Evolutionary conservation across 148 eudicot species (phyloP), one percentile per base, ranked within the genome.

Genomic region (Nyssa sinensis): DNA sequence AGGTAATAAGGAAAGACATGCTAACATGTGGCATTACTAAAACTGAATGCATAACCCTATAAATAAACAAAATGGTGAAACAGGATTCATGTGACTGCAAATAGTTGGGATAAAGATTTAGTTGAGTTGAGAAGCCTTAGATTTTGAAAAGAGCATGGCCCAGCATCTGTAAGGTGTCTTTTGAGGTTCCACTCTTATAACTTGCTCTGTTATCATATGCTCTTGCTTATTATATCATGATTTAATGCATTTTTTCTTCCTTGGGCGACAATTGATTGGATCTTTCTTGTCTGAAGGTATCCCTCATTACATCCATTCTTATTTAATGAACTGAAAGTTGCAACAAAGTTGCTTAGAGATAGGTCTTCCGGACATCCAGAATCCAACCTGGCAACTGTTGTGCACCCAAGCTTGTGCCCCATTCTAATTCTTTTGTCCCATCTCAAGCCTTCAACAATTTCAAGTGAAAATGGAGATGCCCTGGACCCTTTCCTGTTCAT

Each of bases 341-440:
- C 97, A 47, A 95, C 97, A 24, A 88, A 88, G 85, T 70, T 82
- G 67, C 93, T 95, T 71, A 69, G 60, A 23, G 84, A 75, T 74
- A 70, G 35, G 19, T 77, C 85, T 59, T 62, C 84, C 35, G 89
- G 73, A 63, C 79, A 73, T 57, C 82, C 82, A 70, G 83, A 85
- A 39, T 82, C 93, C 63, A 86, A 88, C 70, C 77, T 90, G 71
- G 88, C 91, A 35, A 86, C 77, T 73, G 86, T 70, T 77, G 96
- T 92, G 58, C 99, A 92, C 75, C 99, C 99, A 62, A 95, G 99
- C 83, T 78, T 95, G 76, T 95, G 97, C 74, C 99, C 99, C 17
- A 79, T 95, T 67, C 80, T 92, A 75, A 95, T 95, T 76, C 88
- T 95, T 64, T 75, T 95, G 75, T 90, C 97, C 21, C 88, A 97